Evolutionary conservation across 805 yeast species (phyloP).

Genomic region (Candida silvicultrix): DNA sequence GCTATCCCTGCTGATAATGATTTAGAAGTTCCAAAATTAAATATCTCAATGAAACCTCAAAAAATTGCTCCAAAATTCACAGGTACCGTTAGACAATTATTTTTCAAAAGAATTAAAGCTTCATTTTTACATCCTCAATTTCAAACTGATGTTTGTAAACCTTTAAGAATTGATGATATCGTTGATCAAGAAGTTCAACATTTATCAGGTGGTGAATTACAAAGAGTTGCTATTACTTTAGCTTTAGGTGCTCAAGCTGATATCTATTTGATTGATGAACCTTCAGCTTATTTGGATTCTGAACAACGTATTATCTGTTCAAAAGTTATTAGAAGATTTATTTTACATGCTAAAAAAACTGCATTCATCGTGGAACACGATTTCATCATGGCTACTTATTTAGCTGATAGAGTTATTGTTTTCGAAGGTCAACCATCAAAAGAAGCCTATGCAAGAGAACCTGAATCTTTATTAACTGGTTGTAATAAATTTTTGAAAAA

Average conservation of each 20-base stretch:
- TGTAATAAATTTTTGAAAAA: constrained; percentile 96
- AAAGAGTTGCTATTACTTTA: constrained; percentile 96
- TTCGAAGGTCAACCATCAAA: constrained; percentile 93
- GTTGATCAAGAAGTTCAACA: constrained; percentile 97
- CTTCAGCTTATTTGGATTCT: constrained; percentile 97
- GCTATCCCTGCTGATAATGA: constrained; percentile 83
- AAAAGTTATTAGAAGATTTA: constrained; percentile 94
- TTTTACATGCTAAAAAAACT: constrained; percentile 93
- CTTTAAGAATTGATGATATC: constrained; percentile 86
- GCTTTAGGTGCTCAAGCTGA: constrained; percentile 94
- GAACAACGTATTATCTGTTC: constrained; percentile 99
- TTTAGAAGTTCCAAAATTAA: constrained; percentile 73
- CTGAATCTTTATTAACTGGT: constrained; percentile 93
- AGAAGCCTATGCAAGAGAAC: constrained; percentile 77
- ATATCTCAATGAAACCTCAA: constrained; percentile 98
- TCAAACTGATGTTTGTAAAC: constrained; percentile 97
- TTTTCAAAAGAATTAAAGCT: constrained; percentile 93
- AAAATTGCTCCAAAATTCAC: constrained; percentile 98
- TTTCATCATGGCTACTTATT: constrained; percentile 98
- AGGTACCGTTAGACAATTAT: constrained; percentile 97
- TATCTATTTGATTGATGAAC: constrained; percentile 95
- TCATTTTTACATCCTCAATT: constrained; percentile 94
- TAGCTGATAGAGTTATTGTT: constrained; percentile 98
- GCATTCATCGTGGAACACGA: constrained; percentile 99
- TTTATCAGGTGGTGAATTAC: constrained; percentile 98